Evolutionary conservation across 139 green algal species (phyloP).

Genomic region (Zygnema circumcarinatum): DNA sequence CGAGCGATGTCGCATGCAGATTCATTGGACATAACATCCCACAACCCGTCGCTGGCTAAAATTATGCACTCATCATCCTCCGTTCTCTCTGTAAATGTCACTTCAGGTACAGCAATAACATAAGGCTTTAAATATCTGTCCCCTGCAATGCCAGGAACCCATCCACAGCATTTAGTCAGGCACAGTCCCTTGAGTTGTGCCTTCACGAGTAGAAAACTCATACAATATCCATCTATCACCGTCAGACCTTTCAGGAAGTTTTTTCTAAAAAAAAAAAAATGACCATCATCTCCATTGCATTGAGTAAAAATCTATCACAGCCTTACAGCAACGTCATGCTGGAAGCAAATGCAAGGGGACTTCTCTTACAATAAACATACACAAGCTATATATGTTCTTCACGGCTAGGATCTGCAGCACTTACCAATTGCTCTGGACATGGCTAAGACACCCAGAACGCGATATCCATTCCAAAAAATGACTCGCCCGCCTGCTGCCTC

Average conservation of each 20-base stretch:
- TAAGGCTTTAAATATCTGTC: slow-evolving; percentile 57
- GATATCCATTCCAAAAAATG: slow-evolving; percentile 78
- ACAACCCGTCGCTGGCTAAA: slow-evolving; percentile 48
- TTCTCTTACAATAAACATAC: too few species aligned
- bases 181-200: background rate
- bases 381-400: too few species aligned
- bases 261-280: background rate
- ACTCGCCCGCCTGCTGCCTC: slow-evolving; percentile 77
- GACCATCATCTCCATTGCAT: too few species aligned
- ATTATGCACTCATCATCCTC: slow-evolving; percentile 48
- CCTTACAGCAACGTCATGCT: too few species aligned
- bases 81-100: slow-evolving; percentile 14
- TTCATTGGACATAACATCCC: slow-evolving; percentile 52
- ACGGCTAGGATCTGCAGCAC: too few species aligned
- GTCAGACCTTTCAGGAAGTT: background rate
- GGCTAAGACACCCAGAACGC: slow-evolving; percentile 79
- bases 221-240: background rate
- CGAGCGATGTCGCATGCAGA: slow-evolving; percentile 20
- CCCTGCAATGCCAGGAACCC: slow-evolving; percentile 5
- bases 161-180: background rate
- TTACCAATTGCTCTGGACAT: slow-evolving; percentile 79
- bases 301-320: too few species aligned
- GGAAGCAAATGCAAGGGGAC: too few species aligned
- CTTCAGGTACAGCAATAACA: slow-evolving; percentile 49
- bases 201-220: background rate